Evolutionary conservation across 1,284 basidiomycete species (phyloP), one percentile per base, ranked within the genome.

Genomic region (Takashimella koratensis): DNA sequence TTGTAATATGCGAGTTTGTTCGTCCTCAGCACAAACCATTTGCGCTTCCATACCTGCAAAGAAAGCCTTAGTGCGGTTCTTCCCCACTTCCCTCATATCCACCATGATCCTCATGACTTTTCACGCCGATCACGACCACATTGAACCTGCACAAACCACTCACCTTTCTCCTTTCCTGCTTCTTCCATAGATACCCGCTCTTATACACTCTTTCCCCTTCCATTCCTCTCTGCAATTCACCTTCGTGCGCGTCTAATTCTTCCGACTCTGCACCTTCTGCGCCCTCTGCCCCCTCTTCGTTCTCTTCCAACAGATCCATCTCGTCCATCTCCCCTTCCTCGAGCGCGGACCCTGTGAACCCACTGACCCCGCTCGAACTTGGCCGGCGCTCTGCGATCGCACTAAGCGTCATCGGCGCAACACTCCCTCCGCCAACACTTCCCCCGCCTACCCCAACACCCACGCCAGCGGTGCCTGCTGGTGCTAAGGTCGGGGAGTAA

Each of bases 31-130:
- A 98, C 96, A 65, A 98, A 98, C 95, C 95, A 98, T 36, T 95
- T 84, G 78, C 94, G 94, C 81, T 98, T 98, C 95, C 95, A 98
- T 1, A 87, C 91, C 90, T 96, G 68, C n/a, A n/a, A n/a, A n/a
- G n/a, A n/a, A n/a, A n/a, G 47, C 22, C n/a, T n/a, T n/a, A 16
- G 26, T 44, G 42, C n/a, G n/a, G n/a, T n/a, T n/a, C n/a, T n/a
- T n/a, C n/a, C n/a, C n/a, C n/a, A n/a, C n/a, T n/a, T n/a, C n/a
- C n/a, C n/a, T n/a, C n/a, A n/a, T n/a, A n/a, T n/a, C n/a, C n/a
- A 16, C 27, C 12, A 21, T 50, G 12, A 49, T 56, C 55, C 46
- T 36, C 42, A 45, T 22, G 6, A 25, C 12, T 12, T 42, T n/a
- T 26, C 42, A 46, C 3, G 6, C n/a, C 19, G 21, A 26, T 1